phyloP scores from a whole-genome alignment of 169 alveolate species.

The Eimeria praecox region DNA sequence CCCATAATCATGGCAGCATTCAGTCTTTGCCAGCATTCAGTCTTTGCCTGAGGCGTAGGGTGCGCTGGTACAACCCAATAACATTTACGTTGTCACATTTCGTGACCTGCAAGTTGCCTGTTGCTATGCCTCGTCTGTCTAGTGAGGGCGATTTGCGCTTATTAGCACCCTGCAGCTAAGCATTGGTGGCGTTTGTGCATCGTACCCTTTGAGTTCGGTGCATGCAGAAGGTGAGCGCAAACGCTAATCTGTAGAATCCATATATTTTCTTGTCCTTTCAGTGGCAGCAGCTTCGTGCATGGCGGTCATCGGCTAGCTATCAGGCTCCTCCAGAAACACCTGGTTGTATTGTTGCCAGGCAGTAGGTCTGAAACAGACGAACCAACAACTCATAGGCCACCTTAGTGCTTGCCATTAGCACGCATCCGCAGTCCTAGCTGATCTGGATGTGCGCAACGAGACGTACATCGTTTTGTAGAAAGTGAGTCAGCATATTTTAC shows the following conservation, averaged over 20 bases:
- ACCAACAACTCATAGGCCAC: background rate
- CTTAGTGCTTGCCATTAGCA: background rate
- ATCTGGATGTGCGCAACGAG: background rate
- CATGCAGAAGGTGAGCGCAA: background rate
- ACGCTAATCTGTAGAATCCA: background rate
- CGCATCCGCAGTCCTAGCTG: background rate
- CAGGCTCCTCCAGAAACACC: background rate
- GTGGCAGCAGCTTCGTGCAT: background rate
- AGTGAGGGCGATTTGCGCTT: background rate
- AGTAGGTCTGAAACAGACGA: background rate
- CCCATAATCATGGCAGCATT: background rate
- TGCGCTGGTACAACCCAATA: background rate
- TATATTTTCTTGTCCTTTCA: background rate
- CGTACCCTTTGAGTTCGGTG: background rate
- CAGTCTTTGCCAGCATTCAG: background rate
- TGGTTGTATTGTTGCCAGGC: background rate
- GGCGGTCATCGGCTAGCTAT: background rate
- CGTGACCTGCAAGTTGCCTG: background rate
- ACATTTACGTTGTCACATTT: background rate
- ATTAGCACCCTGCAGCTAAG: too few relatives aligned
- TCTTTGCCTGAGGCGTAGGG: background rate
- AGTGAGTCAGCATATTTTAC: background rate
- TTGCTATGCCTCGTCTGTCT: background rate
- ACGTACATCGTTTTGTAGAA: background rate
- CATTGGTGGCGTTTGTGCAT: background rate